Evolutionary conservation across 805 yeast genomes (phyloP), one percentile per base, ranked within the genome.

Genomic region (Sugiyamaella americana): DNA sequence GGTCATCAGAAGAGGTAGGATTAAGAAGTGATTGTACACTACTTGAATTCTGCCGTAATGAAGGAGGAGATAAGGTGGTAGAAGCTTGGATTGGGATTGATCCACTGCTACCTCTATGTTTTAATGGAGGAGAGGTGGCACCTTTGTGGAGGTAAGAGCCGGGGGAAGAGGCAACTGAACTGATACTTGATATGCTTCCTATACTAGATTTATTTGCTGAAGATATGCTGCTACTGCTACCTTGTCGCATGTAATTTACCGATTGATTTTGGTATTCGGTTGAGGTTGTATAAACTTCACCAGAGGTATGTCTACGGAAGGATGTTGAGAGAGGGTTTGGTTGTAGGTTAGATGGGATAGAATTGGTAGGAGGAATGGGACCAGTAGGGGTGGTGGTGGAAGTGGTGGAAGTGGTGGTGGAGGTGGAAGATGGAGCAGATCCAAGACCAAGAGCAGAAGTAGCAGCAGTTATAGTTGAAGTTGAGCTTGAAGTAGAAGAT

Each of bases 1-100:
- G 40, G 13, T 41, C 36, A n/a, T 26, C 24, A 44, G 32, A 26
- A 8, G 32, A 26, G 32, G 32, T 24, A 5, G 55, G 57, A 24
- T 53, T 53, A 41, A 53, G 51, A 41, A 53, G 44, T 23, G 55
- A 50, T 44, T 53, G 54, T 21, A 53, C 55, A 32, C 51, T 46
- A 17, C 47, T 40, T 23, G 24, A 34, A 32, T 5, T 45, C 39
- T 45, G 17, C 39, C 18, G 21, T 18, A 16, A 16, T 18, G 20
- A 6, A n/a, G 13, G 8, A 19, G 43, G 35, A n/a, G 37, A 13
- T 19, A 26, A 18, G n/a, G n/a, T 26, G 21, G 44, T 37, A 5
- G 48, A 13, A 17, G 46, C 46, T 13, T 19, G 23, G 24, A 36
- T 29, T 8, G 46, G 24, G 38, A 41, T 36, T n/a, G 42, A 17